A percentile compares a stretch with the other conserved stretches of the same genome.
Conservation (phyloP, 2,329 filamentous ascomycete genomes). For the Ophiocordyceps camponoti-floridani region DNA sequence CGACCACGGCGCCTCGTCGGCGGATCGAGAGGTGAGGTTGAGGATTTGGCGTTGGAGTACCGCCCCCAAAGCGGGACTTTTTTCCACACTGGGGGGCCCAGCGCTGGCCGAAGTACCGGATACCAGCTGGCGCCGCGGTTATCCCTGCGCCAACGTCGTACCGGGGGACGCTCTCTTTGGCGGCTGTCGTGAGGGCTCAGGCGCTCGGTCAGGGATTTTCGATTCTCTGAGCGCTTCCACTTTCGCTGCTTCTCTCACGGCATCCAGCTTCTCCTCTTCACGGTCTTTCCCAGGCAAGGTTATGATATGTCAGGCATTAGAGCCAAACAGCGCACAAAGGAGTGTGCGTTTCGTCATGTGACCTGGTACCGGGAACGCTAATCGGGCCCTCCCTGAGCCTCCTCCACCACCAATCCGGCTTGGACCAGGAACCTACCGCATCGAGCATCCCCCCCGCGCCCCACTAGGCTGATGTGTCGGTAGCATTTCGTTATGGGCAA, state of each 20-base stretch:
- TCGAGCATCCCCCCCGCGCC: background rate
- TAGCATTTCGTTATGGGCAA: background rate
- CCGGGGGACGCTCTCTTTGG: background rate
- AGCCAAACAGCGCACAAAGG: background rate
- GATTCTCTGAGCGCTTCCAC: too few species aligned
- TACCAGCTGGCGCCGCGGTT: background rate
- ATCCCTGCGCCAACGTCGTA: background rate
- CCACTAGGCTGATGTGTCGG: background rate
- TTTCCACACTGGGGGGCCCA: conserved; percentile 4
- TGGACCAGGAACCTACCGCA: background rate
- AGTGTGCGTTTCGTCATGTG: background rate
- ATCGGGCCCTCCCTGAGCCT: background rate
- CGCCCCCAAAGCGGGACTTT: conserved; percentile 22
- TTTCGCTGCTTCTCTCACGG: too few species aligned
- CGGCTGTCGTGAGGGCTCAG: background rate
- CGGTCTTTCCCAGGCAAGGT: too few species aligned
- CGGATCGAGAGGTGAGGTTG: conserved; percentile 38
- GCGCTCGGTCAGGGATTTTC: too few species aligned
- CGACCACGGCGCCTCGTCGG: conserved; percentile 28
- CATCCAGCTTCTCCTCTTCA: too few species aligned
- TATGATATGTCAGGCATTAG: background rate
- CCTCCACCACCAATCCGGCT: background rate
- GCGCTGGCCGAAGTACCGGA: background rate
- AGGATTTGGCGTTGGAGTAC: conserved; percentile 19
- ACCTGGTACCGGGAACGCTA: background rate